Evolutionary conservation across 2,329 filamentous ascomycete genomes (phyloP), one percentile per base, ranked within the genome.

Genomic region (Penicillium sp.): DNA sequence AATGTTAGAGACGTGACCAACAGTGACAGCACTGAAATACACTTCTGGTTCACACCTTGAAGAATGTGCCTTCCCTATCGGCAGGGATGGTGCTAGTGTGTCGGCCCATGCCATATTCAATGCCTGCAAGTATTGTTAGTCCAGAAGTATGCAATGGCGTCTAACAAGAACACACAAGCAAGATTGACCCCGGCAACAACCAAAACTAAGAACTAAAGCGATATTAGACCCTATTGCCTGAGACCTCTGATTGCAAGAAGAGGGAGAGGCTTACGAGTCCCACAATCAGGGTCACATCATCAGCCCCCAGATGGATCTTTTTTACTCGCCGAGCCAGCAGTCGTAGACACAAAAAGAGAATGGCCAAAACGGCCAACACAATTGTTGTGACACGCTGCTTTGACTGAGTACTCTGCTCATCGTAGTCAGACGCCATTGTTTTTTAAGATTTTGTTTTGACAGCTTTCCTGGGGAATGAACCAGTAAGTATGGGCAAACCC

Each of bases 271-370:
- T 27, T 22, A 55, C 52, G n/a, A 55, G 48, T 37, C 52, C 52
- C 26, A 49, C 52, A 33, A 55, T 44, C 11, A 55, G 27, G 19
- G 46, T 49, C 46, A 35, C 44, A 37, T 55, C 52, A 50, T 55
- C 52, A 7, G 46, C 21, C 9, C 46, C 52, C 19, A 55, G 13
- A 43, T 44, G 22, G 22, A 55, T 26, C 26, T 43, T 41, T 29
- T 55, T 55, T 22, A 49, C 41, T 7, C 19, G 33, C 21, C 52
- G 46, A 14, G 46, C 52, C 14, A 49, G 24, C 19, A 55, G 33
- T 21, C 52, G 24, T 7, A 55, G 46, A 27, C 22, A 24, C 5
- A 46, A 26, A 24, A 52, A 52, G 29, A 31, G 16, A 31, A 43
- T 43, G 2, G 48, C 48, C 19, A 51, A 21, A 3, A 43, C 48